Evolutionary conservation across 768 basidiomycete genomes (phyloP), one percentile per base, ranked within the genome.

Genomic region (Xerocomellus amylosporus): DNA sequence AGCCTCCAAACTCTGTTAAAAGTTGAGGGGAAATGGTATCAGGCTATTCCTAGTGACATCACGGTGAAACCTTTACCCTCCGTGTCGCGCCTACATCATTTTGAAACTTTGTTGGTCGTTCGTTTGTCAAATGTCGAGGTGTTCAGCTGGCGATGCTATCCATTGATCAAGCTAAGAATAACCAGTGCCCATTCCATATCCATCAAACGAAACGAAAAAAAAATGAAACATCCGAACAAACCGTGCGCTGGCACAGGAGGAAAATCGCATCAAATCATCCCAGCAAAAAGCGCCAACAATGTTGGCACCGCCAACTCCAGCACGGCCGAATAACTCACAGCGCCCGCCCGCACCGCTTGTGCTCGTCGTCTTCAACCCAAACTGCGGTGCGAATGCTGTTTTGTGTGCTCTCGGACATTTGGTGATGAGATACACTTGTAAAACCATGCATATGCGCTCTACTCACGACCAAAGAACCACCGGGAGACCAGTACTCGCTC

Each of bases 291-390:
- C 15, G 30, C 44, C n/a, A 33, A 43, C 37, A 20, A 37, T 42
- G 31, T 20, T 20, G n/a, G 44, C 49, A 58, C 39, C 38, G 44
- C 48, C 53, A n/a, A 38, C 42, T 4, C 31, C 53, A 26, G 36
- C 46, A 47, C 5, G 19, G 19, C 14, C 36, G 10, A 26, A 24
- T 8, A 5, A 4, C 17, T n/a, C 40, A 36, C 19, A 22, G 24
- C 24, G 26, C 19, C 40, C 20, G 15, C 13, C 5, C 17, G 42
- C 36, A 31, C 20, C 20, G 36, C 30, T 34, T 24, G 22, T 31
- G 19, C 42, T 36, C n/a, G 9, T 22, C n/a, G 52, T 24, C 38
- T 40, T 30, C 17, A 53, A n/a, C n/a, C n/a, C 31, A 19, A 34
- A 6, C 22, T 13, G 41, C n/a, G 38, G 33, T 44, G 13, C 17